Base-by-base conservation (phyloP, 306 rosid species). In the Cajanus cajan region DNA sequence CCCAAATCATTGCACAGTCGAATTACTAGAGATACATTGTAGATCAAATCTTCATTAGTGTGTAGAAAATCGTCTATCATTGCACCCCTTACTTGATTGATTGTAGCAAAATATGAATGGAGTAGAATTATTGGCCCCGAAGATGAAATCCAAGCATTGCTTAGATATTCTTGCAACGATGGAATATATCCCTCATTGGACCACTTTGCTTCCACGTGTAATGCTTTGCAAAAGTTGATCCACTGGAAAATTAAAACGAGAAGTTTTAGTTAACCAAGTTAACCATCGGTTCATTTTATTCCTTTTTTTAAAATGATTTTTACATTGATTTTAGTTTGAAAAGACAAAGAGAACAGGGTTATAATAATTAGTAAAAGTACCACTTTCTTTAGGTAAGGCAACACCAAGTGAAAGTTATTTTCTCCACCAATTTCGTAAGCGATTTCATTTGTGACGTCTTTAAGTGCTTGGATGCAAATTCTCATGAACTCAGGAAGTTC, bases 201-300 rank as follows among this genome's bases (percentile, higher is more conserved):
- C 96, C 96, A 89, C 81, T 86, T 82, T 47, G 96, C 96, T 81
- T 91, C 96, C 81, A 73, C 69, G 12, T 71, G 77, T 59, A 91
- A 65, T 48, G 92, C 83, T 54, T 87, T 87, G 70, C 88, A 86
- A 55, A 87, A 89, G 33, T 84, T 93, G 71, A 13, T 70, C 96
- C 93, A 89, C 96, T 90, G 16, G n/a, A n/a, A n/a, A n/a, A n/a
- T n/a, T n/a, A n/a, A n/a, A n/a, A n/a, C n/a, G n/a, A n/a, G n/a
- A n/a, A n/a, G n/a, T n/a, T n/a, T n/a, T n/a, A n/a, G n/a, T n/a
- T n/a, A n/a, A n/a, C n/a, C n/a, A n/a, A n/a, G n/a, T n/a, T n/a
- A n/a, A n/a, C n/a, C n/a, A n/a, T n/a, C n/a, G n/a, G n/a, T n/a
- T n/a, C n/a, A n/a, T n/a, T n/a, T n/a, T n/a, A n/a, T n/a, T n/a